Conservation (phyloP, 1,284 basidiomycete genomes). For the Puccinia polysora region DNA sequence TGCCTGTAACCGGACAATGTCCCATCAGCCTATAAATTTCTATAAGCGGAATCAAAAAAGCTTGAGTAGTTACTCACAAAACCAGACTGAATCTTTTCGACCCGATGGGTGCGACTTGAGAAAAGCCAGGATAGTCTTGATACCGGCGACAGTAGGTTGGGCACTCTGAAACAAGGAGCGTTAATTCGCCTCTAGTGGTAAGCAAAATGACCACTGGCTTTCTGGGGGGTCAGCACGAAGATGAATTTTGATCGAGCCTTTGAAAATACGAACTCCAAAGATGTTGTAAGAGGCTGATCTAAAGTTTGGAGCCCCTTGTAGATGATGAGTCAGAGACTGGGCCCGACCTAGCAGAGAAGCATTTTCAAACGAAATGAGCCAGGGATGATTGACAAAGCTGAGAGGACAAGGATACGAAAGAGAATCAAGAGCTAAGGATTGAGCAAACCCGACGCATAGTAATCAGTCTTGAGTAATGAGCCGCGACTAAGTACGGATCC, state of each 20-base stretch:
- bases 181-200: too few relatives aligned
- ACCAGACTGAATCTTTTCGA: slow-evolving; percentile 63
- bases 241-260: too few relatives aligned
- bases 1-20: slow-evolving; percentile 20
- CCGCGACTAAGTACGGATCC: slow-evolving; percentile 21
- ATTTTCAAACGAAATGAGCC: too few relatives aligned
- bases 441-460: too few relatives aligned
- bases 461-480: slow-evolving; percentile 22
- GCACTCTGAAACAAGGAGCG: slow-evolving; percentile 58
- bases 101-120: slow-evolving; percentile 59
- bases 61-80: slow-evolving; percentile 30
- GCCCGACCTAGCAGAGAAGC: slow-evolving; percentile 11
- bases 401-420: too few relatives aligned
- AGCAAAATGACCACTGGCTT: too few relatives aligned
- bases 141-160: slow-evolving; percentile 86
- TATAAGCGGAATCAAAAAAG: slow-evolving; percentile 35
- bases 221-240: too few relatives aligned
- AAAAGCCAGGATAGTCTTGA: slow-evolving; percentile 83
- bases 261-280: slow-evolving; percentile 58
- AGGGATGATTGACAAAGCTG: too few relatives aligned
- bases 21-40: neutral
- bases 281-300: slow-evolving; percentile 61
- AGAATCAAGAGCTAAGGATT: neutral
- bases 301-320: slow-evolving; percentile 91
- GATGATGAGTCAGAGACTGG: slow-evolving; percentile 52